phyloP scores from a whole-genome alignment of 345 rosid genomes.

The Gynandropsis gynandra region DNA sequence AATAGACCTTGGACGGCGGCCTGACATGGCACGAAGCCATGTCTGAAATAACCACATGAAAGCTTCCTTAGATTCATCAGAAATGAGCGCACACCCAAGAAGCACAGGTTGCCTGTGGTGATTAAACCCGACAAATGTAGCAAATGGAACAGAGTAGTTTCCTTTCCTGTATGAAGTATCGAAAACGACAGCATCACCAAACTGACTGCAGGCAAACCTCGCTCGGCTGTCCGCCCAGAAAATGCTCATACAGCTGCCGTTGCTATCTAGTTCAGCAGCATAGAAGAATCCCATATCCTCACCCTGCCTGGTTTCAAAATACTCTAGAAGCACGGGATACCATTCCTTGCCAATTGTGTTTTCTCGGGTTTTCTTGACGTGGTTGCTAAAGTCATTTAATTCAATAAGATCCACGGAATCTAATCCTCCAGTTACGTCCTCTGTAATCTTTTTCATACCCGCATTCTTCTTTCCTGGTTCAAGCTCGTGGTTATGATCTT shows the following conservation, averaged over 20 bases:
- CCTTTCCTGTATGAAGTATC: slow-evolving; percentile 71
- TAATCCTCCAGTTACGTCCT: slow-evolving; percentile 43
- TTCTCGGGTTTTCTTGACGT: slow-evolving; percentile 25
- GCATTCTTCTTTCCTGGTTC: slow-evolving; percentile 36
- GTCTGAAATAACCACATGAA: slow-evolving; percentile 75
- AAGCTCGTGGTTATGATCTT: slow-evolving; percentile 72
- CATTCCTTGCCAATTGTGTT: slow-evolving; percentile 68
- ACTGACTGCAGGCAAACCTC: slow-evolving; percentile 77
- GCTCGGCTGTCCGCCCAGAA: slow-evolving; percentile 92
- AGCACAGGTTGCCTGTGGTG: slow-evolving; percentile 85
- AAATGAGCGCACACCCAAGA: slow-evolving; percentile 73
- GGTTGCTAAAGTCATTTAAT: slow-evolving; percentile 27
- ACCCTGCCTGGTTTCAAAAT: slow-evolving; percentile 69
- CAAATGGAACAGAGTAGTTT: slow-evolving; percentile 61
- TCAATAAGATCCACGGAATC: slow-evolving; percentile 39
- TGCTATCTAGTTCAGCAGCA: slow-evolving; percentile 54
- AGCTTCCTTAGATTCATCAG: slow-evolving; percentile 63
- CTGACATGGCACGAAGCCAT: slow-evolving; percentile 72
- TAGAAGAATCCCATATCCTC: slow-evolving; percentile 79
- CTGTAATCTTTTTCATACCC: slow-evolving; percentile 51
- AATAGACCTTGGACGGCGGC: slow-evolving; percentile 57
- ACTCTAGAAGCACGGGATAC: slow-evolving; percentile 58
- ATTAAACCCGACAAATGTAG: slow-evolving; percentile 67
- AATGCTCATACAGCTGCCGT: slow-evolving; percentile 53
- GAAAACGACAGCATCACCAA: slow-evolving; percentile 62